Evolutionary conservation across 2,329 filamentous ascomycete species (phyloP).

Genomic region (Geosmithia morbida): DNA sequence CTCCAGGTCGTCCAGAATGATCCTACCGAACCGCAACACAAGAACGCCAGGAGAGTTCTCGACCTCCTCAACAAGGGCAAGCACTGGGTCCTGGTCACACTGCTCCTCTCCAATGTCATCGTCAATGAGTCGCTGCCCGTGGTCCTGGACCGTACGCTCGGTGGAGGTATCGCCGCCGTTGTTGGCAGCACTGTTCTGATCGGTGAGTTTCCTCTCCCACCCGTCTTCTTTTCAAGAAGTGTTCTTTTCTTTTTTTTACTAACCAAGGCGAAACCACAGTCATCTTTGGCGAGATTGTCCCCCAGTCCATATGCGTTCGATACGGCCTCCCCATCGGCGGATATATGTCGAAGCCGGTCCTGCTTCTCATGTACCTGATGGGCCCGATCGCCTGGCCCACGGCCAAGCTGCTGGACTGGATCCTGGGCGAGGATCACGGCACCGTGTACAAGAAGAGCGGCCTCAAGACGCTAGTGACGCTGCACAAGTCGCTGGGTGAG

Average conservation of each 20-base stretch:
- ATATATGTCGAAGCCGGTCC: conserved; percentile 79
- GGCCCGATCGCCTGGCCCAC: conserved; percentile 86
- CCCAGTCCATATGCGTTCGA: conserved; percentile 90
- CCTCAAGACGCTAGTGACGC: conserved; percentile 85
- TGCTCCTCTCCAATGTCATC: conserved; percentile 91
- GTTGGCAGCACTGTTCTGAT: conserved; percentile 88
- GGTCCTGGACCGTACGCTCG: conserved; percentile 83
- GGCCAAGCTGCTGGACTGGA: conserved; percentile 84
- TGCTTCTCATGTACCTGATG: conserved; percentile 83
- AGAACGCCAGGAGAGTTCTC: conserved; percentile 71
- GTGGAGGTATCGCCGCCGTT: conserved; percentile 87
- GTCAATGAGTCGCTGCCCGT: conserved; percentile 96
- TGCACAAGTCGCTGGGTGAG: conserved; percentile 83
- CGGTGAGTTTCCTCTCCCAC: conserved; percentile 38
- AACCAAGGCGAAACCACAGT: too few species aligned
- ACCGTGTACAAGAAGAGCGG: conserved; percentile 98
- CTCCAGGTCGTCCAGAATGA: conserved; percentile 87
- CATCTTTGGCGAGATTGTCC: conserved; percentile 94
- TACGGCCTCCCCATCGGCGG: conserved; percentile 92
- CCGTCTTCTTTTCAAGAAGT: not conserved
- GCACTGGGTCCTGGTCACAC: conserved; percentile 93
- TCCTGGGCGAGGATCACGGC: conserved; percentile 88
- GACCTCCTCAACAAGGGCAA: conserved; percentile 75
- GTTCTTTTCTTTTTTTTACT: too few species aligned
- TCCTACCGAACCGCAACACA: conserved; percentile 69